Conservation (phyloP, 331 rosid species). For the Spiraea crenata region DNA sequence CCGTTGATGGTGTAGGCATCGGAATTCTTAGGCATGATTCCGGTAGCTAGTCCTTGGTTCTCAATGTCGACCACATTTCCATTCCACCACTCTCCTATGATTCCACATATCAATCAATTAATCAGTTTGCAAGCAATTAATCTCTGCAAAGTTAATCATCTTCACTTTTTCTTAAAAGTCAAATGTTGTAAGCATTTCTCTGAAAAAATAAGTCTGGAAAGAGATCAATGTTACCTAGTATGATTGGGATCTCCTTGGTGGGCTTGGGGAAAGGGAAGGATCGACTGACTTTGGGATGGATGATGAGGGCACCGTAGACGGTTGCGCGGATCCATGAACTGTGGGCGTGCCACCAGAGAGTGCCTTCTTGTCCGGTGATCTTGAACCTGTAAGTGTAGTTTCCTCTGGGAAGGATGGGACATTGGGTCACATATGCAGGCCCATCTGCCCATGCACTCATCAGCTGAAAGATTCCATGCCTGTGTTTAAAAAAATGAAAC, state of each 20-base stretch:
- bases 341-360: too few relatives aligned
- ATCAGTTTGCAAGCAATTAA: too few relatives aligned
- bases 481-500: neutral
- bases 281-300: slow-evolving; percentile 24
- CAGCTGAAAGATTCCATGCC: slow-evolving; percentile 44
- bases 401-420: slow-evolving; percentile 31
- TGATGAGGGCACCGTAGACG: slow-evolving; percentile 43
- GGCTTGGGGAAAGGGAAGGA: slow-evolving; percentile 35
- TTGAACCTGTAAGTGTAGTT: slow-evolving; percentile 38
- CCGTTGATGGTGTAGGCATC: neutral
- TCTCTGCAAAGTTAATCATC: too few relatives aligned
- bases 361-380: slow-evolving; percentile 27
- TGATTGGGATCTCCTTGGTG: slow-evolving; percentile 26
- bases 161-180: neutral
- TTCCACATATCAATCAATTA: too few relatives aligned
- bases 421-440: slow-evolving; percentile 35
- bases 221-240: slow-evolving; percentile 2
- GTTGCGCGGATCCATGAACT: slow-evolving; percentile 44
- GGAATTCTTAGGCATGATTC: slow-evolving; percentile 15
- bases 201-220: too few relatives aligned
- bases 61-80: slow-evolving; percentile 34
- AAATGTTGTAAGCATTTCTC: too few relatives aligned
- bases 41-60: slow-evolving; percentile 22
- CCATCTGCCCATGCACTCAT: slow-evolving; percentile 53
- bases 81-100: slow-evolving; percentile 47